These are phyloP conservation scores for Cystobasidiaceae sp. DNA, from an alignment of 1,284 basidiomycete species.

Conservation along the genomic window DNA sequence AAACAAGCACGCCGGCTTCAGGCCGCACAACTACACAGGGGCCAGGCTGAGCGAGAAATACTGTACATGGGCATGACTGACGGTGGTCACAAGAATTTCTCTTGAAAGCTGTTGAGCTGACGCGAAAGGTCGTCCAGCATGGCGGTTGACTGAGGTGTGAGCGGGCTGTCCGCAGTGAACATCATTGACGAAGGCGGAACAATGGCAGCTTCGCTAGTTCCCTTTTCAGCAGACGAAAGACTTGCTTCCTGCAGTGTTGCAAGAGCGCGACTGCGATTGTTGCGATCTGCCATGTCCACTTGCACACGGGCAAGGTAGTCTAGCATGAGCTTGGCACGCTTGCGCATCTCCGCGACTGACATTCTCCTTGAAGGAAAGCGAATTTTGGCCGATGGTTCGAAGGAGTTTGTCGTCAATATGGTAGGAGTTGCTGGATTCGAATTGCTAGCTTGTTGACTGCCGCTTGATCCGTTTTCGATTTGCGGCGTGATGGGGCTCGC, in stretches of 20 bases:
- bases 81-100: conserved; percentile 57
- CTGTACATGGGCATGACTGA: too few species aligned
- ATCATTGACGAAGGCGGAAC: conserved; percentile 9
- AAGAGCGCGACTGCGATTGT: conserved; percentile 48
- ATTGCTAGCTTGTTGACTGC: background rate
- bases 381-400: conserved; percentile 83
- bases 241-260: conserved; percentile 58
- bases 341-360: conserved; percentile 94
- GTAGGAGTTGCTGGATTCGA: background rate
- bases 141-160: conserved; percentile 55
- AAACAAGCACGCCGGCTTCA: too few species aligned
- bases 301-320: conserved; percentile 65
- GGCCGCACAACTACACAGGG: too few species aligned
- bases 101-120: conserved; percentile 78
- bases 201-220: conserved; percentile 50
- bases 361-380: conserved; percentile 90
- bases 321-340: conserved; percentile 80
- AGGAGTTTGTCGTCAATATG: conserved; percentile 25
- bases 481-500: conserved; percentile 34
- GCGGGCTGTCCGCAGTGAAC: background rate
- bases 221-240: conserved; percentile 55
- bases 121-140: conserved; percentile 83
- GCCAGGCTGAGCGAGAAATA: too few species aligned
- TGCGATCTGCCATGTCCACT: conserved; percentile 47
- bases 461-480: background rate